These are phyloP conservation scores for Nicotiana sylvestris DNA, from an alignment of 257 asterid species.

Conservation along the genomic window DNA sequence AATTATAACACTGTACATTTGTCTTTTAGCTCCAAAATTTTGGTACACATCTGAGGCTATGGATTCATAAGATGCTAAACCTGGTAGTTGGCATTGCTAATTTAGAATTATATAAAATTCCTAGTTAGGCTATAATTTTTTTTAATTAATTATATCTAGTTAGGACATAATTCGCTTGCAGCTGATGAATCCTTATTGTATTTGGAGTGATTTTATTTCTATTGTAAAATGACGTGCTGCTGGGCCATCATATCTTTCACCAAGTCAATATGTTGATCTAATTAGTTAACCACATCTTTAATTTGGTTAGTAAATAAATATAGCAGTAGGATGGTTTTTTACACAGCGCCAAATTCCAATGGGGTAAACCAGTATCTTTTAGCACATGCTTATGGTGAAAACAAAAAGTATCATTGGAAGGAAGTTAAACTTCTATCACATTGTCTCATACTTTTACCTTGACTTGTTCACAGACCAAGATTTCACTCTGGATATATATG, in stretches of 20 bases:
- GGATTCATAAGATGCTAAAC: neutral
- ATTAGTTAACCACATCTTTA: neutral
- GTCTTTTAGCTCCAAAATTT: neutral
- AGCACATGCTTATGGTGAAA: too few relatives aligned
- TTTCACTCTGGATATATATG: too few relatives aligned
- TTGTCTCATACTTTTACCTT: too few relatives aligned
- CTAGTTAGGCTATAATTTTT: neutral
- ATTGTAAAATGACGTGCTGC: neutral
- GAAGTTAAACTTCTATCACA: too few relatives aligned
- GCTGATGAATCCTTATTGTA: neutral
- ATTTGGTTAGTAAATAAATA: too few relatives aligned
- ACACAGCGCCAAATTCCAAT: too few relatives aligned
- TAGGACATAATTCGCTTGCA: too few relatives aligned
- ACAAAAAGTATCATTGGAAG: too few relatives aligned
- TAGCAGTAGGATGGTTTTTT: too few relatives aligned
- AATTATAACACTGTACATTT: neutral
- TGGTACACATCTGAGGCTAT: neutral
- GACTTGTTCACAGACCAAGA: too few relatives aligned
- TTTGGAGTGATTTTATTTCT: neutral
- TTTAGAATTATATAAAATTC: neutral
- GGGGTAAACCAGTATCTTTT: too few relatives aligned
- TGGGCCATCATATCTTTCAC: neutral
- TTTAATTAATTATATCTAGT: too few relatives aligned
- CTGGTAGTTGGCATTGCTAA: neutral
- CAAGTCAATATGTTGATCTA: neutral